Evolutionary conservation across 805 yeast genomes (phyloP).

Genomic region (Hanseniaspora hatyaiensis): DNA sequence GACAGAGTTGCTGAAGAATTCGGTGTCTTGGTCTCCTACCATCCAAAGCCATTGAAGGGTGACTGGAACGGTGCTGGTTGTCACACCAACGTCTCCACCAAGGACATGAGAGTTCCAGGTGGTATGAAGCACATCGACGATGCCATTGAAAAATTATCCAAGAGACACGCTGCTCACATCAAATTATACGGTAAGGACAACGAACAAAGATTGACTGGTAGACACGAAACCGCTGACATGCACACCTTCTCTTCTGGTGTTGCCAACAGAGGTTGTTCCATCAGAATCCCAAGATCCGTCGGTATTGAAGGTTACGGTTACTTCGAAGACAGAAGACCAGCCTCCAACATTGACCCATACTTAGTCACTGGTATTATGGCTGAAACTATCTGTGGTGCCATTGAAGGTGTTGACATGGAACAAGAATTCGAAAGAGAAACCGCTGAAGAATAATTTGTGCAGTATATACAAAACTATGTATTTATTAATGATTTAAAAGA

Average conservation of each 20-base stretch:
- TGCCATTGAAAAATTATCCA: constrained; percentile 84
- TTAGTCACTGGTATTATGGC: constrained; percentile 96
- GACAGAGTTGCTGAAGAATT: constrained; percentile 96
- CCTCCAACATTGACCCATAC: constrained; percentile 98
- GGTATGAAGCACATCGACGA: constrained; percentile 91
- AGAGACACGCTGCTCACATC: constrained; percentile 95
- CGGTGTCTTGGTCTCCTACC: constrained; percentile 96
- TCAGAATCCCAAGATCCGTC: constrained; percentile 97
- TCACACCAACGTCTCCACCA: constrained; percentile 96
- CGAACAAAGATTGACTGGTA: constrained; percentile 90
- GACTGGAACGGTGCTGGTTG: constrained; percentile 99
- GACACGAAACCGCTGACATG: constrained; percentile 96
- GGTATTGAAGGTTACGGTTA: constrained; percentile 96
- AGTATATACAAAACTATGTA: not conserved
- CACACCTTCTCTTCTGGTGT: constrained; percentile 89
- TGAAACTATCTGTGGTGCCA: constrained; percentile 90
- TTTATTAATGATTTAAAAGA: too few relatives aligned
- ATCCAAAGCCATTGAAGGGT: constrained; percentile 97
- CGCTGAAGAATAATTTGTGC: constrained; percentile 8
- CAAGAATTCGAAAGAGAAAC: constrained; percentile 77
- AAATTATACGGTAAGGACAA: constrained; percentile 91
- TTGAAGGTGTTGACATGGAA: constrained; percentile 89
- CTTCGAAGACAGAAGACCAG: constrained; percentile 99
- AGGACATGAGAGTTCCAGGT: constrained; percentile 82
- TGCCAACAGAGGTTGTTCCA: constrained; percentile 98